Conservation (phyloP, 2,329 filamentous ascomycete species). For the Aureobasidium pullulans region DNA sequence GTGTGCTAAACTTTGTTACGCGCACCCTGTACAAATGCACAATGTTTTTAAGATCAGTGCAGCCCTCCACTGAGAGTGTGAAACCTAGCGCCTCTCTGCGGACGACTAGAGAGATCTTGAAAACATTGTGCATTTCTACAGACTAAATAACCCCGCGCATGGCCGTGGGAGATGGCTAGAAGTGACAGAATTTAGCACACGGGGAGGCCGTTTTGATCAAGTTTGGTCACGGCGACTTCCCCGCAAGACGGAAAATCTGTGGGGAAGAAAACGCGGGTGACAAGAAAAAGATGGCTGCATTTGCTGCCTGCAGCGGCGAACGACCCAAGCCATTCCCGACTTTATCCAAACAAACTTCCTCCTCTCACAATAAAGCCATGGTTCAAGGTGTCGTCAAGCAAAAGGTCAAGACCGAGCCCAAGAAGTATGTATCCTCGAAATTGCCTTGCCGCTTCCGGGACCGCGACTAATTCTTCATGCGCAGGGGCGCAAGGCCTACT, state of each 20-base stretch:
- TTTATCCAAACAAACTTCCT: background rate
- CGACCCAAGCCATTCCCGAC: background rate
- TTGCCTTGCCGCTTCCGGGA: background rate
- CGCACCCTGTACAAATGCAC: too few relatives aligned
- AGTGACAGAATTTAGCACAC: too few relatives aligned
- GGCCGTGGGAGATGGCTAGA: too few relatives aligned
- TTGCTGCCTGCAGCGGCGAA: background rate
- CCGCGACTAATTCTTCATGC: background rate
- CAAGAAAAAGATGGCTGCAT: conserved; percentile 1
- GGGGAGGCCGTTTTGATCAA: background rate
- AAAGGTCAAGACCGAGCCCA: conserved; percentile 14
- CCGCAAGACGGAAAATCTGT: background rate
- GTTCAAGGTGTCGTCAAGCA: conserved; percentile 16
- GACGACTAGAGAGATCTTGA: too few relatives aligned
- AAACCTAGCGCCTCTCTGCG: too few relatives aligned
- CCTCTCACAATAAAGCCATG: conserved; percentile 14
- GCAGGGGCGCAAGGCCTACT: conserved; percentile 13
- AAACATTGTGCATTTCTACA: too few relatives aligned
- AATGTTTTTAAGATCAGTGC: too few relatives aligned
- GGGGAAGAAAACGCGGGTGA: background rate
- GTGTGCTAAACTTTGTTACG: too few relatives aligned
- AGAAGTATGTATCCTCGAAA: conserved; percentile 7
- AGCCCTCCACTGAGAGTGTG: too few relatives aligned
- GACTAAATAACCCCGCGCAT: too few relatives aligned
- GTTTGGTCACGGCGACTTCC: background rate